Percentiles rank a stretch among this genome's conserved stretches.
These are phyloP conservation scores for Trichosporon sp. DNA, from an alignment of 1,284 basidiomycete genomes.

Conservation along the genomic window DNA sequence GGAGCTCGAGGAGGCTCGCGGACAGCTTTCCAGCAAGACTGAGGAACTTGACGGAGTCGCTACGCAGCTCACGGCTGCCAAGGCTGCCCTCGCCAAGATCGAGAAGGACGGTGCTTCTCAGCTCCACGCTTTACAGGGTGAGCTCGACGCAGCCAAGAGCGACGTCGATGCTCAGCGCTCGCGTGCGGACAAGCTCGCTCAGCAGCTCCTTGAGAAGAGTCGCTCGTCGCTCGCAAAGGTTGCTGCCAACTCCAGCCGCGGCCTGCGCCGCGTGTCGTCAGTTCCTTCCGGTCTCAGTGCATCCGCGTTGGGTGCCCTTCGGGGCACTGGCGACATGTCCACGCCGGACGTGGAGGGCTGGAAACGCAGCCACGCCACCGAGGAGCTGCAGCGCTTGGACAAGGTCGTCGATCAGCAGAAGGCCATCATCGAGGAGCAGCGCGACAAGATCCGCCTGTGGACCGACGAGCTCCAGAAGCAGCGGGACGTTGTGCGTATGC, in stretches of 20 bases:
- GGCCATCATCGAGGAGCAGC: conserved; percentile 50
- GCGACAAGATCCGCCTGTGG: conserved; percentile 53
- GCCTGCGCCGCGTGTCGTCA: conserved; percentile 19
- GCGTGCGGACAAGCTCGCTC: conserved; percentile 26
- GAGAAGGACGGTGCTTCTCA: conserved; percentile 5
- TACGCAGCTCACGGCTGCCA: neutral
- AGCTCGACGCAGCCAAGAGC: conserved; percentile 13
- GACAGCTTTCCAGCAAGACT: conserved; percentile 6
- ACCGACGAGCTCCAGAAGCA: conserved; percentile 53
- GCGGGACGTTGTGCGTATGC: conserved; percentile 46
- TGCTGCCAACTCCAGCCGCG: neutral
- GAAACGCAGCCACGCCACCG: conserved; percentile 31
- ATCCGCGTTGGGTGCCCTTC: conserved; percentile 17
- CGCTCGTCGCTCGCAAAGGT: neutral
- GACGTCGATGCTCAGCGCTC: conserved; percentile 21
- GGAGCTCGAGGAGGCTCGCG: conserved; percentile 18
- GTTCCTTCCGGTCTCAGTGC: conserved; percentile 23
- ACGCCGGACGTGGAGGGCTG: conserved; percentile 24
- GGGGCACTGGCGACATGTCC: conserved; percentile 23
- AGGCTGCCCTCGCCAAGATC: conserved; percentile 6
- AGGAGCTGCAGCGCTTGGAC: conserved; percentile 50
- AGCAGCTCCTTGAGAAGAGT: conserved; percentile 21
- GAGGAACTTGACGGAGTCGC: conserved; percentile 13
- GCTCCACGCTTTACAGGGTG: neutral
- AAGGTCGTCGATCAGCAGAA: conserved; percentile 52